A percentile compares a stretch with the other conserved stretches of the same genome.
These are phyloP conservation scores for Rauvolfia tetraphylla DNA, from an alignment of 257 asterid genomes.

Conservation along the genomic window DNA sequence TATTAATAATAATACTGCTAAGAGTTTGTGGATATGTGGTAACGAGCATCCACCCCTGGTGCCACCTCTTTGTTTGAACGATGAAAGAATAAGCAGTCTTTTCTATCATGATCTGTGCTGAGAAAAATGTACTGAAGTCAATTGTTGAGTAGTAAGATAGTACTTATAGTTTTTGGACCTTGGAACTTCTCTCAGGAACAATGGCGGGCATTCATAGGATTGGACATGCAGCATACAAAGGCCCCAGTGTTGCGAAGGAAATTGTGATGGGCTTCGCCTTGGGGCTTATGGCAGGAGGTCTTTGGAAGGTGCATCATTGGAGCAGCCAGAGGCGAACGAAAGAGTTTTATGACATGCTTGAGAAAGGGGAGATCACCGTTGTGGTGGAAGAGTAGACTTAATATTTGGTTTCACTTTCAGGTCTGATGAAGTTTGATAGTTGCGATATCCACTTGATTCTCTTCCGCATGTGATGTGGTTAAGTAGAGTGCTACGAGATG, in stretches of 20 bases:
- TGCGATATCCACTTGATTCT: too few species aligned
- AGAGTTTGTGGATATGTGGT: neutral
- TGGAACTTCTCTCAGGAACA: slow-evolving; percentile 6
- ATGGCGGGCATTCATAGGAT: slow-evolving; percentile 37
- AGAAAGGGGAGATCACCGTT: slow-evolving; percentile 52
- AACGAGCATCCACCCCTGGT: neutral
- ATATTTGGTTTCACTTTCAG: neutral
- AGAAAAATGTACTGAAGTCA: neutral
- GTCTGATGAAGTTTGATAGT: too few species aligned
- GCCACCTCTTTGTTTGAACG: neutral
- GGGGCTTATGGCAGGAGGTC: slow-evolving; percentile 58
- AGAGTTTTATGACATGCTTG: slow-evolving; percentile 59
- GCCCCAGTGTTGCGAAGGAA: slow-evolving; percentile 63
- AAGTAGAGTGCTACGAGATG: neutral
- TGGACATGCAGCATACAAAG: slow-evolving; percentile 45
- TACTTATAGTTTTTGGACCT: neutral
- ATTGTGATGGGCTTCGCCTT: slow-evolving; percentile 43
- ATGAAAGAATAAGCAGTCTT: neutral
- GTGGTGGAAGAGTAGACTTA: slow-evolving; percentile 46
- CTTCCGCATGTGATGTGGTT: neutral
- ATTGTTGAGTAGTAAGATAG: neutral
- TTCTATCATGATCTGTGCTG: neutral
- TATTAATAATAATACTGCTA: neutral
- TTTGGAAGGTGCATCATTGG: slow-evolving; percentile 76
- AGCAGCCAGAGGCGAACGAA: slow-evolving; percentile 41